Conservation (phyloP, 2,329 filamentous ascomycete species). For the Fusarium drepaniforme region DNA sequence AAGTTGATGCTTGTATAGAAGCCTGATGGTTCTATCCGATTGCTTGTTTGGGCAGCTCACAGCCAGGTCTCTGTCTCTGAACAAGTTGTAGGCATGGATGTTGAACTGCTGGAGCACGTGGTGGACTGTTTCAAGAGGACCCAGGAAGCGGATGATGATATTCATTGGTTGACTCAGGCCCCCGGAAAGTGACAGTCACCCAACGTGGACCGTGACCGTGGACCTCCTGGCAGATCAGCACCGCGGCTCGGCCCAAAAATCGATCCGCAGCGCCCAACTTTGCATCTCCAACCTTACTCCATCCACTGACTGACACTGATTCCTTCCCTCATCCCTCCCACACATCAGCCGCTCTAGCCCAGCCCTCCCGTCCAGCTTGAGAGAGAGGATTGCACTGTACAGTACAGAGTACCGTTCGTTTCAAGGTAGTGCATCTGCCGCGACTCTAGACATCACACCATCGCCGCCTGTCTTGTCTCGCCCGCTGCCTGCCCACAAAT, state of each 20-base stretch:
- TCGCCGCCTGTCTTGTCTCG: slow-evolving; percentile 15
- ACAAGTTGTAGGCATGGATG: background rate
- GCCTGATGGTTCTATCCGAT: slow-evolving; percentile 9
- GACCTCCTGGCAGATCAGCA: slow-evolving; percentile 31
- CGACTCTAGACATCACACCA: slow-evolving; percentile 29
- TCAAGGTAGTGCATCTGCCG: slow-evolving; percentile 5
- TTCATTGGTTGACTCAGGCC: slow-evolving; percentile 12
- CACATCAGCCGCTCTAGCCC: slow-evolving; percentile 11
- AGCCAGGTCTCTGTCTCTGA: background rate
- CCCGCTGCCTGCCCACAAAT: slow-evolving; percentile 34
- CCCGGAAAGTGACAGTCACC: slow-evolving; percentile 26
- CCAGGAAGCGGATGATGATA: slow-evolving; percentile 8
- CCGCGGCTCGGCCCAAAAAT: slow-evolving; percentile 40
- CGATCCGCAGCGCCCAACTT: slow-evolving; percentile 40
- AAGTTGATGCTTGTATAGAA: slow-evolving; percentile 16
- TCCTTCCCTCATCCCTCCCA: slow-evolving; percentile 24
- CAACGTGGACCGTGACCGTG: slow-evolving; percentile 31
- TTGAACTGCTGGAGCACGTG: slow-evolving; percentile 26
- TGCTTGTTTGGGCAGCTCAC: slow-evolving; percentile 21
- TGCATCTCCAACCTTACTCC: slow-evolving; percentile 37
- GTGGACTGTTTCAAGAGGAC: slow-evolving; percentile 31
- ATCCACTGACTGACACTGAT: slow-evolving; percentile 35
- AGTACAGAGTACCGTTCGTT: slow-evolving; percentile 9
- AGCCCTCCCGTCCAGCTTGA: background rate
- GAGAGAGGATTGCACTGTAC: background rate